Conservation (phyloP, 805 yeast genomes). For the Cyberlindnera veronae region DNA sequence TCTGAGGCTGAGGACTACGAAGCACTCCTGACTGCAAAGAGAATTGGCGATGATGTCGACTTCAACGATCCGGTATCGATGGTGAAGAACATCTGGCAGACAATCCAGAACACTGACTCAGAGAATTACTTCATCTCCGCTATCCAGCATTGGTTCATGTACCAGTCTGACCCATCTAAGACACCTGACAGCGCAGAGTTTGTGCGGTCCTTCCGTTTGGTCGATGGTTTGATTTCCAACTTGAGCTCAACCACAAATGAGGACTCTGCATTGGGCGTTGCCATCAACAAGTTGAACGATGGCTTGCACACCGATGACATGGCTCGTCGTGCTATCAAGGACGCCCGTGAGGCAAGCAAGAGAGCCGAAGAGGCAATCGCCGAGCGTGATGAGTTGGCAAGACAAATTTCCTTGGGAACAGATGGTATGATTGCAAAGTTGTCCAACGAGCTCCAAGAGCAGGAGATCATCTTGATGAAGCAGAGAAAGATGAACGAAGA, state of each 20-base stretch:
- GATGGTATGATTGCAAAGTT: conserved; percentile 65
- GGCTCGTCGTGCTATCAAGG: conserved; percentile 67
- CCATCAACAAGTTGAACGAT: conserved; percentile 69
- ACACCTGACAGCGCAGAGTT: conserved; percentile 44
- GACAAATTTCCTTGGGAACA: conserved; percentile 71
- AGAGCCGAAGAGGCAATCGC: conserved; percentile 53
- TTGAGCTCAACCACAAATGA: conserved; percentile 45
- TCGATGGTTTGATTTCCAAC: conserved; percentile 63
- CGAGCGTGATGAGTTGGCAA: conserved; percentile 59
- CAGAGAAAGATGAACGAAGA: conserved; percentile 62
- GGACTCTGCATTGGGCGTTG: conserved; percentile 69
- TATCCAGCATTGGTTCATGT: conserved; percentile 50
- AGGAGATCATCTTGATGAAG: conserved; percentile 51
- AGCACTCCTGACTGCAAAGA: conserved; percentile 37
- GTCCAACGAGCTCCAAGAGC: conserved; percentile 59
- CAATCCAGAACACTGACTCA: conserved; percentile 49
- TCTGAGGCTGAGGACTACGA: conserved; percentile 53
- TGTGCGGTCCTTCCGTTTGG: conserved; percentile 53
- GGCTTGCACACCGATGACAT: conserved; percentile 81
- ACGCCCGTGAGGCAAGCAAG: conserved; percentile 48
- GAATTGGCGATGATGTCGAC: conserved; percentile 39
- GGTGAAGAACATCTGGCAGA: conserved; percentile 58
- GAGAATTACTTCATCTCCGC: conserved; percentile 49
- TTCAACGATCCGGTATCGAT: conserved; percentile 60
- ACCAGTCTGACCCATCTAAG: conserved; percentile 34